Base-by-base conservation (phyloP, 495 filamentous ascomycete genomes). In the Achaetomiella virescens region DNA sequence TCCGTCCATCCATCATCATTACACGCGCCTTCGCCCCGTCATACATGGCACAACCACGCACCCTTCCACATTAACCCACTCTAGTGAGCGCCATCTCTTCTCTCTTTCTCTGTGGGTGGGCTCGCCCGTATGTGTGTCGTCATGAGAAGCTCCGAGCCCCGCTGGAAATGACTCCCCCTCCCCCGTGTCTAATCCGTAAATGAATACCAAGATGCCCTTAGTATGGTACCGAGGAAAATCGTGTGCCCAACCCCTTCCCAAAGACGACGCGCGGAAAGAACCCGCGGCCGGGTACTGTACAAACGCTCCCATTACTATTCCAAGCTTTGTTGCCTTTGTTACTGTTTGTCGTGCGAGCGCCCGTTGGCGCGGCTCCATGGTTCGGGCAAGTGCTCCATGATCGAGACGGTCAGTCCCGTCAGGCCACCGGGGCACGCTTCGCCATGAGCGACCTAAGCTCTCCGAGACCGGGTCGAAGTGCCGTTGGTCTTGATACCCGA, bases 391-490 rank as follows among this genome's bases (percentile, higher is more conserved):
- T 48, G 9, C 20, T 24, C 38, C 22, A 25, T 43, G 5, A 17
- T 20, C 33, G n/a, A 22, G 11, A 15, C 17, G 25, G 20, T 12
- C 27, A 15, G 6, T 6, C 22, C 20, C 27, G 33, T 27, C 12
- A 17, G 20, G 24, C 22, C 29, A 25, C 15, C 31, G 31, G 40
- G 44, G 29, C 52, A 27, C 36, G 20, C 41, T 43, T 29, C 41
- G 21, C 37, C 18, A 42, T 12, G 46, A n/a, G 54, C 51, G 36
- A 15, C 49, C 74, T 81, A 84, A 48, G 80, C 82, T 68, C 81
- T 83, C 58, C 82, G 79, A 31, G 81, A 83, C 46, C 81, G 70
- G 38, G 78, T 78, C 31, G 75, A 70, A 47, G 59, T 66, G 64
- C 74, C 77, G 62, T 77, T 82, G 66, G 69, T 70, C 68, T 76